These are phyloP conservation scores for Phytopythium chamaehyphon DNA, from an alignment of 352 stramenopile genomes.

Conservation along the genomic window DNA sequence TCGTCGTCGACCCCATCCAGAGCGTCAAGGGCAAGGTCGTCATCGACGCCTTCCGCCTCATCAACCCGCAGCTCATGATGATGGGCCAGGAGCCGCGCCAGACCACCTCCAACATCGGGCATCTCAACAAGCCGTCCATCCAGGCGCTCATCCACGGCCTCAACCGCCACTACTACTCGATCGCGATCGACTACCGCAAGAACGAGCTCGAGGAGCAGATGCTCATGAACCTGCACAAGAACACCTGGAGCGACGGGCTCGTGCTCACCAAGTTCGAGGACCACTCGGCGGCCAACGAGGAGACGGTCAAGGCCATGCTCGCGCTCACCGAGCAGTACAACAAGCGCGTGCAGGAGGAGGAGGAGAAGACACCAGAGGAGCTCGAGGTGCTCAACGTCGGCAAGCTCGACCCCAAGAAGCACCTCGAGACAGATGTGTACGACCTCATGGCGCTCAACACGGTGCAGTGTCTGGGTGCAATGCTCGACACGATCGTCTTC, in stretches of 20 bases:
- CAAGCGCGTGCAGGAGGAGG: slow-evolving; percentile 91
- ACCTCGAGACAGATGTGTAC: slow-evolving; percentile 93
- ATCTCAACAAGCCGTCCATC: slow-evolving; percentile 99
- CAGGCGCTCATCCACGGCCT: slow-evolving; percentile 98
- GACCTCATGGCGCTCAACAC: slow-evolving; percentile 99
- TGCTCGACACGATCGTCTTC: slow-evolving; percentile 99
- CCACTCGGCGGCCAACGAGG: slow-evolving; percentile 91
- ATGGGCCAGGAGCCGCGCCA: slow-evolving; percentile 97
- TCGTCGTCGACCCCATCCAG: slow-evolving; percentile 99
- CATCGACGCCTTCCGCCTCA: slow-evolving; percentile 99
- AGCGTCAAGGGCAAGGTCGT: slow-evolving; percentile 99
- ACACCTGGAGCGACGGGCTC: slow-evolving; percentile 95
- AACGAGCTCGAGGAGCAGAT: slow-evolving; percentile 99
- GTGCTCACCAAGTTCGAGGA: slow-evolving; percentile 96
- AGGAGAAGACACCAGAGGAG: slow-evolving; percentile 97
- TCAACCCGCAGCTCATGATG: slow-evolving; percentile 99
- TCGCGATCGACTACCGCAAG: slow-evolving; percentile 97
- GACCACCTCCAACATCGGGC: slow-evolving; percentile 98
- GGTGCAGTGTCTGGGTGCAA: slow-evolving; percentile 97
- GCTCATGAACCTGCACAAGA: slow-evolving; percentile 99
- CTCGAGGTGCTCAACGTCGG: slow-evolving; percentile 97
- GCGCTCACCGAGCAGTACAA: slow-evolving; percentile 97
- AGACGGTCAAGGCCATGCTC: slow-evolving; percentile 94
- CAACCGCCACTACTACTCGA: slow-evolving; percentile 99
- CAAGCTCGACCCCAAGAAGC: slow-evolving; percentile 95